Evolutionary conservation across 2,329 filamentous ascomycete species (phyloP).

Genomic region (Sporothrix euskadiensis): DNA sequence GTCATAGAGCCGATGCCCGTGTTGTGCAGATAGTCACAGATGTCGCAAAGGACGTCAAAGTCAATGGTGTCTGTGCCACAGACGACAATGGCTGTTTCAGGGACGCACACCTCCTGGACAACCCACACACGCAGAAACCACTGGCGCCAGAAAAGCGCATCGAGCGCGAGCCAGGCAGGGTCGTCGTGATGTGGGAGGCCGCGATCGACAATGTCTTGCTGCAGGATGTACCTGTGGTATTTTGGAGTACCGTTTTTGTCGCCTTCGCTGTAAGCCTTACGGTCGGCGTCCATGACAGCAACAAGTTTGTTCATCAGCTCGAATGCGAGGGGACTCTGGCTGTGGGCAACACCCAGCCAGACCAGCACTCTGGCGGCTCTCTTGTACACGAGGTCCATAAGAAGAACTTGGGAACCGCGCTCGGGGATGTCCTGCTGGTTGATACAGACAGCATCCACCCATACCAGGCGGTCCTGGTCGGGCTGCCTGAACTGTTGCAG

Average conservation of each 20-base stretch:
- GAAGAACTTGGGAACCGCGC: background rate
- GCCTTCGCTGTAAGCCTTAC: background rate
- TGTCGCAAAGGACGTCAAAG: slow-evolving; percentile 3
- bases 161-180: slow-evolving; percentile 3
- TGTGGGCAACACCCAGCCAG: slow-evolving; percentile 9
- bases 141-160: slow-evolving; percentile 7
- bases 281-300: background rate
- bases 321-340: slow-evolving; percentile 2
- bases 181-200: background rate
- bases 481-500: background rate
- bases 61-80: slow-evolving; percentile 1
- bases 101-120: slow-evolving; percentile 3
- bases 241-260: background rate
- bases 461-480: background rate
- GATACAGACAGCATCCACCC: slow-evolving; percentile 16
- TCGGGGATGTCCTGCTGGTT: slow-evolving; percentile 6
- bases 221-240: background rate
- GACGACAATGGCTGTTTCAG: background rate
- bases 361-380: background rate
- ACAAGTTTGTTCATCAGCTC: background rate
- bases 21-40: background rate
- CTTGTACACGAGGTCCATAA: slow-evolving; percentile 9
- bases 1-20: background rate
- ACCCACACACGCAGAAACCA: slow-evolving; percentile 17
- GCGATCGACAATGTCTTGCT: background rate